These are phyloP conservation scores for Arxiozyma slooffiae DNA, from an alignment of 1,139 yeast species.

Conservation along the genomic window DNA sequence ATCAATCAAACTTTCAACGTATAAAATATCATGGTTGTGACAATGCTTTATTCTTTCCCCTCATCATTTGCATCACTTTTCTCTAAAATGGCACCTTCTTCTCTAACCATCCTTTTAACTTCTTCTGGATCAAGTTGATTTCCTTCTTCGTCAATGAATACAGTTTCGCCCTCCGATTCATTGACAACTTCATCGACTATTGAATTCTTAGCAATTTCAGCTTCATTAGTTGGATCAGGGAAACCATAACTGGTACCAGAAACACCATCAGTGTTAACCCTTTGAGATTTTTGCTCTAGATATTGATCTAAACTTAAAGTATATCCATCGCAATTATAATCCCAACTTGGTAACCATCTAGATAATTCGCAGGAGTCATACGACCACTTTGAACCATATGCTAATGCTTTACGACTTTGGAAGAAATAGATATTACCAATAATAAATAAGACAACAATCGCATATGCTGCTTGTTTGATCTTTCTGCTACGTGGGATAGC, in stretches of 20 bases:
- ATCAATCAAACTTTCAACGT: too few relatives aligned
- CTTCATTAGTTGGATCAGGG: slow-evolving; percentile 2
- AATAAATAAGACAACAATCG: slow-evolving; percentile 41
- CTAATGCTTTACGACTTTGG: slow-evolving; percentile 57
- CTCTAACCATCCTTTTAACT: slow-evolving; percentile 44
- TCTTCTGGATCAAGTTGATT: slow-evolving; percentile 49
- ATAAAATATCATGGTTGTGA: too few relatives aligned
- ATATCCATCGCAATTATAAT: slow-evolving; percentile 63
- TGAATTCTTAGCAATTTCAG: slow-evolving; percentile 4
- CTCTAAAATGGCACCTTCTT: slow-evolving; percentile 13
- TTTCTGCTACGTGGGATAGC: slow-evolving; percentile 25
- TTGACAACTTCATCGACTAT: slow-evolving; percentile 20
- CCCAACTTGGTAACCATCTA: slow-evolving; percentile 63
- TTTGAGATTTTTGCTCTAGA: slow-evolving; percentile 6
- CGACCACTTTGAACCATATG: slow-evolving; percentile 78
- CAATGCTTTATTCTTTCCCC: not conserved
- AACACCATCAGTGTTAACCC: not conserved
- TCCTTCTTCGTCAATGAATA: slow-evolving; percentile 60
- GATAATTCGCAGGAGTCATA: slow-evolving; percentile 51
- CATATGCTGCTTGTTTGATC: slow-evolving; percentile 38
- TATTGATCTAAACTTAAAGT: slow-evolving; percentile 16
- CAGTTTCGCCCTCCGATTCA: slow-evolving; percentile 18
- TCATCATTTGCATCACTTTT: not conserved
- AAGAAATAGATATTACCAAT: slow-evolving; percentile 47
- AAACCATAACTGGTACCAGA: not conserved